Percentiles rank a stretch among this genome's conserved stretches.
phyloP scores from a whole-genome alignment of 2,329 filamentous ascomycete genomes.

The Penicillium paneum region DNA sequence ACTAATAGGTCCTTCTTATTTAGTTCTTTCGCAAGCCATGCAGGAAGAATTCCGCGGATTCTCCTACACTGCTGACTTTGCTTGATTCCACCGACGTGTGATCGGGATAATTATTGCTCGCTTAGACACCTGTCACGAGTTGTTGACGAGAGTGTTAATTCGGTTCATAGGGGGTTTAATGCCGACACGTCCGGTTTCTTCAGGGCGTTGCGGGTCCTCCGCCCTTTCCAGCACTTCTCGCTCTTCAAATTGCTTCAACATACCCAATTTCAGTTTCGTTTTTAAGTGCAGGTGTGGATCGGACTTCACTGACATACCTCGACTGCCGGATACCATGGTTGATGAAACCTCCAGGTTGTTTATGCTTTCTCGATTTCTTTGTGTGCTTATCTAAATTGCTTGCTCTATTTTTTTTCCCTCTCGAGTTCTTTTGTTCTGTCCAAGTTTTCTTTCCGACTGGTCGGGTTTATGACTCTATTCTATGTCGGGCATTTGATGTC shows the following conservation, averaged over 20 bases:
- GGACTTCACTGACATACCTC: slow-evolving; percentile 16
- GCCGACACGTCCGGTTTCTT: slow-evolving; percentile 10
- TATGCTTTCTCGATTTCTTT: slow-evolving; percentile 12
- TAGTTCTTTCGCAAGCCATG: slow-evolving; percentile 96
- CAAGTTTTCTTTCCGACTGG: slow-evolving; percentile 11
- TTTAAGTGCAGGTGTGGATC: slow-evolving; percentile 20
- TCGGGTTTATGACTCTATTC: slow-evolving; percentile 13
- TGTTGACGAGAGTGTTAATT: slow-evolving; percentile 5
- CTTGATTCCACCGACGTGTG: slow-evolving; percentile 45
- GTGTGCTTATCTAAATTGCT: slow-evolving; percentile 25
- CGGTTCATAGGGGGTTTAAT: slow-evolving; percentile 7
- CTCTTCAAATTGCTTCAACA: slow-evolving; percentile 22
- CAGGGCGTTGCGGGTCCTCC: slow-evolving; percentile 15
- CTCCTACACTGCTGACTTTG: slow-evolving; percentile 92
- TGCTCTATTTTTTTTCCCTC: slow-evolving; percentile 11
- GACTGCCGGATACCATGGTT: slow-evolving; percentile 22
- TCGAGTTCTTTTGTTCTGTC: slow-evolving; percentile 5
- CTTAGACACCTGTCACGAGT: slow-evolving; percentile 12
- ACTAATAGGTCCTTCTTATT: slow-evolving; percentile 13
- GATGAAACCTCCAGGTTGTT: slow-evolving; percentile 17
- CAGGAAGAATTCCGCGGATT: slow-evolving; percentile 99
- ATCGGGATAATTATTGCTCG: slow-evolving; percentile 11
- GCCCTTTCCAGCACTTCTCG: slow-evolving; percentile 19
- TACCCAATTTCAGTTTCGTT: slow-evolving; percentile 24
- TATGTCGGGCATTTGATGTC: slow-evolving; percentile 15